Conservation (phyloP, 108 stramenopile genomes). For the Skeletonema grethae region DNA sequence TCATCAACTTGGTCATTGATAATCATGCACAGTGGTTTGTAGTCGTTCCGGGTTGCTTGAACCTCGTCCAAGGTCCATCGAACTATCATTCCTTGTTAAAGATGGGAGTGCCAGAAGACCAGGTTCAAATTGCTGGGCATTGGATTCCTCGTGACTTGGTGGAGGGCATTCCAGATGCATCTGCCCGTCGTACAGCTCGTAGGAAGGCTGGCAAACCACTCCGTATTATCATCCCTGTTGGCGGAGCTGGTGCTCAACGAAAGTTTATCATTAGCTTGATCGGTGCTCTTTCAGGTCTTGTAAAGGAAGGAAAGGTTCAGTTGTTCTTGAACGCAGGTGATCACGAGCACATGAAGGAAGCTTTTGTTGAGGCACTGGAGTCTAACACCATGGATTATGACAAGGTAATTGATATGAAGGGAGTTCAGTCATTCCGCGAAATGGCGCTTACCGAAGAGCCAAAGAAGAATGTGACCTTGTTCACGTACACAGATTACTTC, state of each 20-base stretch:
- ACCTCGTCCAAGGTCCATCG: slow-evolving; percentile 87
- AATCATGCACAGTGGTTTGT: slow-evolving; percentile 93
- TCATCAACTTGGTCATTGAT: slow-evolving; percentile 90
- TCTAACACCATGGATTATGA: slow-evolving; percentile 65
- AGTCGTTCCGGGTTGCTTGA: slow-evolving; percentile 85
- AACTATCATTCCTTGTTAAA: slow-evolving; percentile 84
- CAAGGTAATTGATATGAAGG: slow-evolving; percentile 62
- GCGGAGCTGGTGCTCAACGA: slow-evolving; percentile 91
- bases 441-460: slow-evolving; percentile 67
- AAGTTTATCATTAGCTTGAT: slow-evolving; percentile 82
- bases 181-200: slow-evolving; percentile 63
- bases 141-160: slow-evolving; percentile 89
- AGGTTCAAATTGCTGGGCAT: slow-evolving; percentile 76
- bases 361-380: slow-evolving; percentile 74
- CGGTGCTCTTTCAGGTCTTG: slow-evolving; percentile 53
- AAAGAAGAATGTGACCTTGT: slow-evolving; percentile 66
- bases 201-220: slow-evolving; percentile 64
- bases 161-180: slow-evolving; percentile 68
- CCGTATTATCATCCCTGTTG: slow-evolving; percentile 87
- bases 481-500: slow-evolving; percentile 91
- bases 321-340: slow-evolving; percentile 92
- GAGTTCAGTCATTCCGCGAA: slow-evolving; percentile 64
- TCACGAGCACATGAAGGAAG: slow-evolving; percentile 85
- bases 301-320: slow-evolving; percentile 75
- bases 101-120: slow-evolving; percentile 74